These are phyloP conservation scores for Myxozyma geophila DNA, from an alignment of 805 yeast genomes.

Conservation along the genomic window DNA sequence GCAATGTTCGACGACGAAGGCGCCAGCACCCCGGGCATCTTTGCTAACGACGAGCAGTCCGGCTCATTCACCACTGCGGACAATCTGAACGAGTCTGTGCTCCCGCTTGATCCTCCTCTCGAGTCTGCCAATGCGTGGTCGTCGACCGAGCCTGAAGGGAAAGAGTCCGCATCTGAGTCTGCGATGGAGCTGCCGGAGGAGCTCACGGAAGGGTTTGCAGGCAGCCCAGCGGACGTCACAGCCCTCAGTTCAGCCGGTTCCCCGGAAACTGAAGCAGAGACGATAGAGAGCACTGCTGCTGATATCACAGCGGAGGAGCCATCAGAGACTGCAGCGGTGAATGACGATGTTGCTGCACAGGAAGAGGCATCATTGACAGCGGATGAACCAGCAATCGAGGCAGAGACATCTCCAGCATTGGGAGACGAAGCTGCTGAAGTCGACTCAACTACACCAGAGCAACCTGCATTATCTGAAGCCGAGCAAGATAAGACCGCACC, in stretches of 20 bases:
- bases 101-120: background rate
- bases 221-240: no score
- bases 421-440: background rate
- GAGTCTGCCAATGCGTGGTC: slow-evolving; percentile 11
- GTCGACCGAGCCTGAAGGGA: background rate
- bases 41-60: background rate
- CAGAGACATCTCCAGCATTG: background rate
- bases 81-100: slow-evolving; percentile 3
- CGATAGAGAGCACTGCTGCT: background rate
- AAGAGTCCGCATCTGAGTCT: background rate
- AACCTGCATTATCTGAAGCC: no score
- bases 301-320: background rate
- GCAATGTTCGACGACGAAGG: background rate
- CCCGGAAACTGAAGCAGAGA: slow-evolving; percentile 3
- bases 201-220: background rate
- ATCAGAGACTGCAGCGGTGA: no score
- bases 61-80: background rate
- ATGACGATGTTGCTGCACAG: no score
- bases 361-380: background rate
- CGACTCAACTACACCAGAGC: background rate
- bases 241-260: no score
- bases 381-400: background rate
- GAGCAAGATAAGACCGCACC: no score
- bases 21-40: background rate
- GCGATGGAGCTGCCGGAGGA: background rate